Percentiles rank a stretch among this genome's conserved stretches.
phyloP scores from a whole-genome alignment of 2,329 filamentous ascomycete species.

The Cercospora zeina region DNA sequence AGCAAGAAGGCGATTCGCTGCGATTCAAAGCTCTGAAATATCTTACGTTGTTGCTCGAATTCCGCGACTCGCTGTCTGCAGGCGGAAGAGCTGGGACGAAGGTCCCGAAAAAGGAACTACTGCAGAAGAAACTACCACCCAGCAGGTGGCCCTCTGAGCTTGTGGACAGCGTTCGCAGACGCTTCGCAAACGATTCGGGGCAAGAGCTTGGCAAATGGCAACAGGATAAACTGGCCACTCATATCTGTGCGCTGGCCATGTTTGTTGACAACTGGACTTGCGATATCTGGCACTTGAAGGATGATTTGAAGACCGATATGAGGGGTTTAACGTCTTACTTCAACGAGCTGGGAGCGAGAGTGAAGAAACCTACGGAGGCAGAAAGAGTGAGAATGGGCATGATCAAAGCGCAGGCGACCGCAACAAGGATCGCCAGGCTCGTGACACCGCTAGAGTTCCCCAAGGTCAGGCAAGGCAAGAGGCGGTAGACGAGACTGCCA shows the following conservation, averaged over 20 bases:
- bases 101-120: conserved; percentile 63
- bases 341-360: conserved; percentile 70
- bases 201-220: conserved; percentile 69
- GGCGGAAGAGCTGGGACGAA: conserved; percentile 43
- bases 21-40: conserved; percentile 54
- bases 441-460: conserved; percentile 81
- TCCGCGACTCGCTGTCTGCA: conserved; percentile 45
- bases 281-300: conserved; percentile 67
- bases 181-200: conserved; percentile 62
- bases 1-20: conserved; percentile 50
- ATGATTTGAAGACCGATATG: conserved; percentile 71
- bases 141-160: conserved; percentile 60
- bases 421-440: conserved; percentile 68
- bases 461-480: conserved; percentile 47
- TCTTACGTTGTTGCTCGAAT: conserved; percentile 51
- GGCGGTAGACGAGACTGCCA: background rate
- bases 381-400: conserved; percentile 54
- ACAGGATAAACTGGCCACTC: conserved; percentile 69
- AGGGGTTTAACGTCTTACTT: conserved; percentile 71
- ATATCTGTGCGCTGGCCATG: conserved; percentile 69
- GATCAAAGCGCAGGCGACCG: conserved; percentile 60
- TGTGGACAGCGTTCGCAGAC: conserved; percentile 66
- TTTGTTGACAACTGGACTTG: conserved; percentile 73
- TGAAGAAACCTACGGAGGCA: conserved; percentile 51
- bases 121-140: conserved; percentile 54